Base-by-base conservation (phyloP, 176 grass and related monocot genomes). In the Zoysia japonica region DNA sequence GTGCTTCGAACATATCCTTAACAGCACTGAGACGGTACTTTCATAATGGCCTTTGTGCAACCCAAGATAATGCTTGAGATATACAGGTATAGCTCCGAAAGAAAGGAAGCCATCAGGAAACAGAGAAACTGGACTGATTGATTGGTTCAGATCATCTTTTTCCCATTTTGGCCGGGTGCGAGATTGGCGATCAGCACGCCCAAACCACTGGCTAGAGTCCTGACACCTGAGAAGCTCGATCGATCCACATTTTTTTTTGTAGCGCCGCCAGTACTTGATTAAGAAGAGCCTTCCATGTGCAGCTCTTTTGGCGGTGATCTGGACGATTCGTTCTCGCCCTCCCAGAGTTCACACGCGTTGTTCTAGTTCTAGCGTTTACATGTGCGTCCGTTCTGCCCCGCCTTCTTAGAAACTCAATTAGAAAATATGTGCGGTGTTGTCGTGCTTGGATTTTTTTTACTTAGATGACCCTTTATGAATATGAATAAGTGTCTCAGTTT, bases 251-350 rank as follows among this genome's bases (percentile, higher is more conserved):
- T 28, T 28, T 19, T 15, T 72, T 78, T 43, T 78, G 5, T 51
- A 78, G 49, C 16, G 56, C 6, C 9, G 39, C n/a, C 75, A 19
- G 28, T 17, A 16, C 38, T 50, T 42, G 75, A 83, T 44, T 51
- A 70, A 20, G 37, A 2, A 19, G 9, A 19, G 55, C 60, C 74
- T 52, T 70, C 76, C 81, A 88, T 84, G 86, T 88, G 86, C 53
- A 39, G 62, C 41, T 39, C 62, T 61, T 74, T 51, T 69, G 75
- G 35, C 39, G 52, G 81, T 88, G 86, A 88, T 68, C 86, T 80
- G 65, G 70, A 40, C 12, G 39, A 78, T 59, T 65, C 61, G 4
- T 5, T 39, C 61, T 68, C 49, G 73, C 6, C 65, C 17, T 65
- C 67, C 17, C 19, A 2, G 12, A 72, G 81, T 45, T 67, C 50